Percentiles rank a stretch among this genome's conserved stretches.
These are phyloP conservation scores for Fonsecaea pedrosoi DNA, from an alignment of 2,329 filamentous ascomycete species.

Conservation along the genomic window DNA sequence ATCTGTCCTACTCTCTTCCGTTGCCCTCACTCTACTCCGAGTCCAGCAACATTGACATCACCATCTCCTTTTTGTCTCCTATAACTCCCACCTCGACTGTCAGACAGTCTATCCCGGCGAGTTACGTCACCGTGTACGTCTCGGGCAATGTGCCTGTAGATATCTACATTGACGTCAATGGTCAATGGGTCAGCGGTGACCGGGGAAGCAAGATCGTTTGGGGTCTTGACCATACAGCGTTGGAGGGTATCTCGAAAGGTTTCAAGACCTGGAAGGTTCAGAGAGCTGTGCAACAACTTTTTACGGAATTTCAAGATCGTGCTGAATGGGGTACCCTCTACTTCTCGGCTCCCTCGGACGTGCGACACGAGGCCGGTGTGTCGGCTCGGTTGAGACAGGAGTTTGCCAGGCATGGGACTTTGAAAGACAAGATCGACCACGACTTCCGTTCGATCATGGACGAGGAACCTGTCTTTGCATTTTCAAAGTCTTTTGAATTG, in stretches of 20 bases:
- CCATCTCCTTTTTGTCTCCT: conserved; percentile 73
- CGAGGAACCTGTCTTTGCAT: conserved; percentile 82
- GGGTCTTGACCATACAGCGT: conserved; percentile 61
- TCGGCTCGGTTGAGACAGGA: conserved; percentile 69
- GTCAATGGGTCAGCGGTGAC: conserved; percentile 83
- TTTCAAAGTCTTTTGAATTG: conserved; percentile 69
- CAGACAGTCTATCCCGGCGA: conserved; percentile 80
- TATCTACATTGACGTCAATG: conserved; percentile 72
- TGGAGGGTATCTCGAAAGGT: conserved; percentile 47
- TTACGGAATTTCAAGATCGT: conserved; percentile 75
- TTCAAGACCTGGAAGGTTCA: conserved; percentile 54
- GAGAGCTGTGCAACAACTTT: conserved; percentile 63
- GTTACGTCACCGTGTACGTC: conserved; percentile 75
- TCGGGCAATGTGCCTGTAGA: conserved; percentile 70
- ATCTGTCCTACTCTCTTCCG: conserved; percentile 69
- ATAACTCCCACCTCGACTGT: conserved; percentile 82
- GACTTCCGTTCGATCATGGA: conserved; percentile 74
- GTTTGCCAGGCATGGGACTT: conserved; percentile 71
- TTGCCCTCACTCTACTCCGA: conserved; percentile 50
- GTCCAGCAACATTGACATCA: conserved; percentile 53
- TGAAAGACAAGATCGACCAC: conserved; percentile 72
- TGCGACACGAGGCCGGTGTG: conserved; percentile 73
- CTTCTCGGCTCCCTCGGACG: conserved; percentile 73
- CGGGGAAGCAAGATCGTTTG: conserved; percentile 72
- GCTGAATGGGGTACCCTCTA: conserved; percentile 84